Evolutionary conservation across 164 flowering plant species (phyloP), one percentile per base, ranked within the genome.

Genomic region (Taxillus chinensis): DNA sequence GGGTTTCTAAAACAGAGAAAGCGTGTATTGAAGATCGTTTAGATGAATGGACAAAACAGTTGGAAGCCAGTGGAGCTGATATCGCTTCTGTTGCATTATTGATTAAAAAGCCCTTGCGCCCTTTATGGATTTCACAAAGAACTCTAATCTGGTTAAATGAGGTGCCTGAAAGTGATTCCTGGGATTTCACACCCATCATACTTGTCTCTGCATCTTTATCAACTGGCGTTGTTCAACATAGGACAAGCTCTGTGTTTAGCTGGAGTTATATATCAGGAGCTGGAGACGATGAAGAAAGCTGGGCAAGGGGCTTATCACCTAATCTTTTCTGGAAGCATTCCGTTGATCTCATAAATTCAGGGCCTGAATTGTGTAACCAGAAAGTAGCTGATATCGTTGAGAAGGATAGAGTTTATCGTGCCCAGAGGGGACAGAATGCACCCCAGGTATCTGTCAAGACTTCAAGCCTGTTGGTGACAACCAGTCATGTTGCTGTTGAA

Each of bases 221-320:
- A 16, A 75, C 12, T 61, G 86, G 78, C 17, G 46, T 62, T 42
- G 13, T 64, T 71, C 95, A 79, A 62, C 80, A 70, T 43, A 77
- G 78, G 63, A 77, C 78, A 45, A 81, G 80, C 55, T 85, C 99
- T 10, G 91, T 89, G 71, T 84, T 82, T 72, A 93, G 96, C 71
- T 93, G 97, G 97, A 83, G 76, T 68, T 93, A 93, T 70, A 90
- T 93, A 46, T 61, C 97, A 27, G 99, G 99, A 56, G 99, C 97
- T 59, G 99, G 99, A 64, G 98, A 93, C 77, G 98, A 93, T 72
- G 98, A 93, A 80, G 99, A 93, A 77, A 90, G 96, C 74, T 93
- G 99, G 97, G 83, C 97, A 4, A 78, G 89, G 73, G 95, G 91
- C 51, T 75, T 93, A 64, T 66, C 90, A 6, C 99, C 96, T 10